Evolutionary conservation across 2,329 filamentous ascomycete species (phyloP), one percentile per base, ranked within the genome.

Genomic region (Coleophoma cylindrospora): DNA sequence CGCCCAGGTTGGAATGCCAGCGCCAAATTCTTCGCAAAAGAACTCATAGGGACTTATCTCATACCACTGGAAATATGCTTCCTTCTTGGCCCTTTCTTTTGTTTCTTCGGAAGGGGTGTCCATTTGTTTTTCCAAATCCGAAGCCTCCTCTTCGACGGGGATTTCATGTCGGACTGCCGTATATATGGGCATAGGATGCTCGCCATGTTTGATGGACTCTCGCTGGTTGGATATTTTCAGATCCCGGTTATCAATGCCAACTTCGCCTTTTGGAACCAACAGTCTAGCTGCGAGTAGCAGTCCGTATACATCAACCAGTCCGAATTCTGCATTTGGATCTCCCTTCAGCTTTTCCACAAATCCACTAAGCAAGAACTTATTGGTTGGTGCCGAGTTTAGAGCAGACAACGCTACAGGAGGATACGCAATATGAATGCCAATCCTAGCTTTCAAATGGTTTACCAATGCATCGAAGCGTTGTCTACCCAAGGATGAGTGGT

Each of bases 61-160:
- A 59, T 94, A 96, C 92, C 94, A 97, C 61, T 99, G 92, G 61
- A 97, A 99, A 89, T 91, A 97, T 2, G 90, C 79, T 62, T 95
- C 87, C 52, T 77, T 75, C 61, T 71, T 81, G 11, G 78, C 46
- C 71, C 66, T 56, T 14, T 74, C 71, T 57, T 82, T 79, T 0
- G 72, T 75, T 17, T 70, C 68, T 52, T 84, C 76, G 1, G 74
- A 69, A 43, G 62, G 64, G 14, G 53, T 55, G 2, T 55, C 63
- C 48, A 58, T 63, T 5, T 59, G 63, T 54, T 67, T 69, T 34
- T 68, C 69, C 8, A 57, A 59, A 22, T 66, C 68, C 2, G 61
- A 63, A 2, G 68, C 62, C 40, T 71, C 69, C 41, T 77, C 76
- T 8, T 83, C 67, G 8, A 84, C 72, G 0, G 92, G 94, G 21